Percentiles rank a stretch among this genome's conserved stretches.
These are phyloP conservation scores for Chytridiales sp. DNA, from an alignment of 371 early-diverging fungal genomes.

Conservation along the genomic window DNA sequence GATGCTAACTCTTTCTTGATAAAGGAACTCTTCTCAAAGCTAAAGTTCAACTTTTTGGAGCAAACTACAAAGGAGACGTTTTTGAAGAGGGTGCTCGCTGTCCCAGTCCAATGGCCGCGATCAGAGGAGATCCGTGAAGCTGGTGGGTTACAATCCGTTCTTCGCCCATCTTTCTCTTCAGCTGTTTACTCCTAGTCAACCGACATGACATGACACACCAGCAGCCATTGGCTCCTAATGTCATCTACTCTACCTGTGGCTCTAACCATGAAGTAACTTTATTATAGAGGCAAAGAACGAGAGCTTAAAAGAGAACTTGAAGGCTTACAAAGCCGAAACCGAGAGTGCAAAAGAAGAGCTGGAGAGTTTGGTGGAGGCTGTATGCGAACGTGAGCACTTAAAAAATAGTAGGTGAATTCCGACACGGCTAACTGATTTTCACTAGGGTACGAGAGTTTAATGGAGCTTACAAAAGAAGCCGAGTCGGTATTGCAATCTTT, in stretches of 20 bases:
- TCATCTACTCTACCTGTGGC: not conserved
- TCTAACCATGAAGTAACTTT: not conserved
- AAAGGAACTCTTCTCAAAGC: conserved; percentile 55
- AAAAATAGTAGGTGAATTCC: not conserved
- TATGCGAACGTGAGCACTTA: conserved; percentile 8
- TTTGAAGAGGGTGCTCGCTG: conserved; percentile 42
- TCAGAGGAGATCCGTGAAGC: conserved; percentile 9
- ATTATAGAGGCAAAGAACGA: conserved; percentile 14
- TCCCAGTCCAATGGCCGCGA: conserved; percentile 26
- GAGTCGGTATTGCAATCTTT: too few species aligned
- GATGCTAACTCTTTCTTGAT: not conserved
- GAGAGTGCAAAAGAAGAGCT: conserved; percentile 13
- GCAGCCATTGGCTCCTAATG: too few species aligned
- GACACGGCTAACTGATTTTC: not conserved
- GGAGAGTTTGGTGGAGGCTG: conserved; percentile 8
- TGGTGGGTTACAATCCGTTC: not conserved
- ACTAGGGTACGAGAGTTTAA: not conserved
- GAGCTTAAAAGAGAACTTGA: conserved; percentile 19
- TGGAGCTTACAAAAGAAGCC: not conserved
- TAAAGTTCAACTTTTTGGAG: conserved; percentile 57
- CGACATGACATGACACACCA: not conserved
- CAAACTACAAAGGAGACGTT: conserved; percentile 58
- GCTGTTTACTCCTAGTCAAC: not conserved
- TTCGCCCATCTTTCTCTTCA: not conserved
- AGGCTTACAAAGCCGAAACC: conserved; percentile 21